Conservation (phyloP, 139 green algal genomes). For the Pycnococcus provasolii region DNA sequence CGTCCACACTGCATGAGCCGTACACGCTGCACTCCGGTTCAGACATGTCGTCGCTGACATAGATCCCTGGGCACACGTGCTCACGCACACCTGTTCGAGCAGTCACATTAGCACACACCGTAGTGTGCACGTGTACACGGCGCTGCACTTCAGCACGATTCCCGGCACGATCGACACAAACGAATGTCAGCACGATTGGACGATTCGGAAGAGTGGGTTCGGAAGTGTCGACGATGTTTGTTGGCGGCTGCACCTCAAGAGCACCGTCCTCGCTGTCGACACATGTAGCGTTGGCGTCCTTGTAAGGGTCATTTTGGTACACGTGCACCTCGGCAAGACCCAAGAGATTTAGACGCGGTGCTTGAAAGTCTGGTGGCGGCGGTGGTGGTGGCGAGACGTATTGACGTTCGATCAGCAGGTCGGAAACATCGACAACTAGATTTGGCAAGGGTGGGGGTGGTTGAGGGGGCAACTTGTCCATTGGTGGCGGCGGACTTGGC, state of each 20-base stretch:
- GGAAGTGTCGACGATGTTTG: background rate
- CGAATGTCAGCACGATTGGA: background rate
- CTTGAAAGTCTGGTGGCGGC: too few species aligned
- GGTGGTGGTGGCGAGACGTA: too few species aligned
- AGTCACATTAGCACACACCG: background rate
- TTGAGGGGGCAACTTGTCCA: too few species aligned
- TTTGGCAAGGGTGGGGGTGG: too few species aligned
- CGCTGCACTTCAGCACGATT: background rate
- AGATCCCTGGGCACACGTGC: background rate
- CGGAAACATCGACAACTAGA: too few species aligned
- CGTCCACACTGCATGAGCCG: too few species aligned
- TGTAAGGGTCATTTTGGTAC: background rate
- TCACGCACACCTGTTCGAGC: background rate
- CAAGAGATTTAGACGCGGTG: too few species aligned
- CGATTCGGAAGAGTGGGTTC: background rate
- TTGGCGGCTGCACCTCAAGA: background rate
- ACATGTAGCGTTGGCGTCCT: background rate
- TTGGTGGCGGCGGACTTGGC: too few species aligned
- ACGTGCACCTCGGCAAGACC: background rate
- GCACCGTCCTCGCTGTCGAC: background rate
- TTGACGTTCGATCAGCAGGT: too few species aligned
- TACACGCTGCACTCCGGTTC: background rate
- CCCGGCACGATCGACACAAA: background rate
- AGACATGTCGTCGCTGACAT: background rate
- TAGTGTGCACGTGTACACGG: background rate